These are phyloP conservation scores for Chionographis japonica DNA, from an alignment of 106 monocot species.

Conservation along the genomic window DNA sequence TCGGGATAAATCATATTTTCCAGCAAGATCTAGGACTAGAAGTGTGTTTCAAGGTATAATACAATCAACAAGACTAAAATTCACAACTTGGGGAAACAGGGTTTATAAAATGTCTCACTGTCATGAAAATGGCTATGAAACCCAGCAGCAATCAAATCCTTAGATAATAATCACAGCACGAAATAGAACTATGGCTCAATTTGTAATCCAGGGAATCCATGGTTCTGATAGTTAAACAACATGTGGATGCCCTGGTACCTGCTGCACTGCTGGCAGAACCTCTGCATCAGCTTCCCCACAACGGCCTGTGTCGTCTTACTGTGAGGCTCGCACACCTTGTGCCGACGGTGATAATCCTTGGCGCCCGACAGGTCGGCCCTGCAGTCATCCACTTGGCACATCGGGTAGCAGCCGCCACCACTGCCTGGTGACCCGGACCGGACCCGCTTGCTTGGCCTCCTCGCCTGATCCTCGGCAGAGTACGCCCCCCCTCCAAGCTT, in stretches of 20 bases:
- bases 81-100: no score
- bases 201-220: no score
- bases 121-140: no score
- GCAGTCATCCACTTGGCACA: constrained; percentile 97
- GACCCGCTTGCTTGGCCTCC: constrained; percentile 42
- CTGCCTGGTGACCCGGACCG: constrained; percentile 48
- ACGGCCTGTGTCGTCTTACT: constrained; percentile 83
- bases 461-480: constrained; percentile 17
- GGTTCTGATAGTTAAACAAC: no score
- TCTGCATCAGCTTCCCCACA: constrained; percentile 86
- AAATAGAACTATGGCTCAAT: no score
- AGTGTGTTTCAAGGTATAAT: no score
- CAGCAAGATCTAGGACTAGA: no score
- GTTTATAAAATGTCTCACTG: no score
- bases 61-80: no score
- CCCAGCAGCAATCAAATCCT: no score
- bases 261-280: constrained; percentile 99
- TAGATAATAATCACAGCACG: no score
- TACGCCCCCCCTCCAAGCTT: constrained; percentile 24
- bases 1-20: no score
- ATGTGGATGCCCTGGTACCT: constrained; percentile 30
- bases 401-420: constrained; percentile 44
- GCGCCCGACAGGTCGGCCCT: constrained; percentile 63
- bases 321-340: constrained; percentile 92
- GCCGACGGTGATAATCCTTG: constrained; percentile 94